Evolutionary conservation across 1,139 yeast genomes (phyloP).

Genomic region (Candida sp.): DNA sequence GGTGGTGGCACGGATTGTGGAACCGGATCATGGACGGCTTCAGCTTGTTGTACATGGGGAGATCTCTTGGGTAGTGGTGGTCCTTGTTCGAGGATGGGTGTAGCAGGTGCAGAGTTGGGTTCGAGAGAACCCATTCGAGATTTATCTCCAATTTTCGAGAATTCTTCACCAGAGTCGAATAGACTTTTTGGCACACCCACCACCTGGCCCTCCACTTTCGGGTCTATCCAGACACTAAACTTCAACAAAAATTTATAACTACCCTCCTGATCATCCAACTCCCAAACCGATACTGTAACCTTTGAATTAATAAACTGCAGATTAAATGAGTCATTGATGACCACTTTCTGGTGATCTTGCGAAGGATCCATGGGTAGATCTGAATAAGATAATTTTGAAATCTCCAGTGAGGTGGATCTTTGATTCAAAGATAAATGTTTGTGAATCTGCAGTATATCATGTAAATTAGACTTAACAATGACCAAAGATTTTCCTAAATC

Average conservation of each 20-base stretch:
- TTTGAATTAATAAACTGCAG: slow-evolving; percentile 12
- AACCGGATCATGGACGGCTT: background rate
- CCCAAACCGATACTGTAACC: slow-evolving; percentile 31
- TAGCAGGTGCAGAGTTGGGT: background rate
- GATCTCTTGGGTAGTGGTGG: no score
- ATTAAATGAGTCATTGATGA: slow-evolving; percentile 29
- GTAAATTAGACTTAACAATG: slow-evolving; percentile 20
- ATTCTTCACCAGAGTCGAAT: background rate
- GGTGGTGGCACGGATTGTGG: background rate
- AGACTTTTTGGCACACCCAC: background rate
- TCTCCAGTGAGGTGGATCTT: slow-evolving; percentile 11
- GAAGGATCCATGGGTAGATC: slow-evolving; percentile 22
- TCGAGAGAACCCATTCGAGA: background rate
- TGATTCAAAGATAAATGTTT: slow-evolving; percentile 5
- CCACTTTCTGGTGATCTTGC: slow-evolving; percentile 20
- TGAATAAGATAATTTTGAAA: slow-evolving; percentile 25
- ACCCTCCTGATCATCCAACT: slow-evolving; percentile 13
- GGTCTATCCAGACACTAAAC: slow-evolving; percentile 30
- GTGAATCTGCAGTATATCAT: slow-evolving; percentile 6
- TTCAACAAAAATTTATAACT: slow-evolving; percentile 21
- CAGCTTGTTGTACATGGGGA: background rate
- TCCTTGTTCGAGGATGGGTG: background rate
- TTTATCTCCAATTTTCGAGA: background rate
- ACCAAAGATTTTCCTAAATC: slow-evolving; percentile 19
- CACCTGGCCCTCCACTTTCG: no score